phyloP scores from a whole-genome alignment of 805 yeast genomes.

The Ogataea zsoltii region DNA sequence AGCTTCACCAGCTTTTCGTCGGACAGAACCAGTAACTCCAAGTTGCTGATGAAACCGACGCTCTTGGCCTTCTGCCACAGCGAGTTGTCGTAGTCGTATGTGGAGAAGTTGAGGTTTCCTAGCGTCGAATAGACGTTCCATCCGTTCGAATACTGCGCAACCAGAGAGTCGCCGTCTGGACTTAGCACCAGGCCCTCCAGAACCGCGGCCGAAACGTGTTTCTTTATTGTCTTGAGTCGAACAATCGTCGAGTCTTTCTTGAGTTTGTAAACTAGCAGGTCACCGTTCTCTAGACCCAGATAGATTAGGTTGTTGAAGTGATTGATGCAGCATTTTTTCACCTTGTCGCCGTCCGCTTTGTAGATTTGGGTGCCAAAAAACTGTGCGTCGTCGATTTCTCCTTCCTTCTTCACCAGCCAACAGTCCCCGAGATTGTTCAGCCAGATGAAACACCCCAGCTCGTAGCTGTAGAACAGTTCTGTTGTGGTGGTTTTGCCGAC shows the following conservation, averaged over 20 bases:
- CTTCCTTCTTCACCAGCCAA: slow-evolving; percentile 27
- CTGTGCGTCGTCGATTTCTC: slow-evolving; percentile 13
- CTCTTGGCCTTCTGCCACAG: slow-evolving; percentile 20
- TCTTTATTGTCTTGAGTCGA: slow-evolving; percentile 35
- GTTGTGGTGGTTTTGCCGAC: slow-evolving; percentile 3
- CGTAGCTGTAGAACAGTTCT: slow-evolving; percentile 23
- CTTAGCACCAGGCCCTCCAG: slow-evolving; percentile 31
- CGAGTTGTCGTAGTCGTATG: slow-evolving; percentile 37
- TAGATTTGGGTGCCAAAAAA: slow-evolving; percentile 29
- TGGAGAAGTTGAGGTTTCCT: slow-evolving; percentile 46
- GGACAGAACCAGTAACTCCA: slow-evolving; percentile 35
- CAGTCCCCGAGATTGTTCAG: slow-evolving; percentile 31
- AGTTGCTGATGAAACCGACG: slow-evolving; percentile 30
- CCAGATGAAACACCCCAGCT: slow-evolving; percentile 33
- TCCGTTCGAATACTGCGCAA: slow-evolving; percentile 36
- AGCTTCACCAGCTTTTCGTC: slow-evolving; percentile 33
- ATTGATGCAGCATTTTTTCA: slow-evolving; percentile 37
- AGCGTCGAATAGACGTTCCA: slow-evolving; percentile 50
- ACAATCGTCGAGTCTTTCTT: slow-evolving; percentile 33
- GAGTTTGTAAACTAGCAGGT: slow-evolving; percentile 39
- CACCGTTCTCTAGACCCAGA: slow-evolving; percentile 39
- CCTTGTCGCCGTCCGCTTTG: slow-evolving; percentile 16
- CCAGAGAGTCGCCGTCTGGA: slow-evolving; percentile 31
- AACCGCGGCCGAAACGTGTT: slow-evolving; percentile 35
- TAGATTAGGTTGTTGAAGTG: slow-evolving; percentile 42